Base-by-base conservation (phyloP, 1,284 basidiomycete species). In the Phaffia rhodozyma region DNA sequence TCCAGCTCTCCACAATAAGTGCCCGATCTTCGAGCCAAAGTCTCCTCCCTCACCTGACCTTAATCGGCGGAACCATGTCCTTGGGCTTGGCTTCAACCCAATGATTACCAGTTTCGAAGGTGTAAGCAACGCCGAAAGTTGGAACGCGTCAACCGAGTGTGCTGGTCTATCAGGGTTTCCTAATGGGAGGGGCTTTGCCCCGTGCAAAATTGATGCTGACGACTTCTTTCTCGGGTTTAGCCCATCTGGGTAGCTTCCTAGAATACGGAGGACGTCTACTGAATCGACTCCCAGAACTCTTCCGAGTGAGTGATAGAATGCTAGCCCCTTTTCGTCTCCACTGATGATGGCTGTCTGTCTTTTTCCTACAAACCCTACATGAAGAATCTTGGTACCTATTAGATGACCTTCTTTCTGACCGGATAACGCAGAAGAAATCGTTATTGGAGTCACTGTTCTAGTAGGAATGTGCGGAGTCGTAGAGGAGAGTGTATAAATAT, bases 261-360 rank as follows among this genome's bases (percentile, higher is more conserved):
- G 81, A 66, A 99, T 89, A 20, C 96, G 85, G 48, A 98, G 82
- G 16, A 91, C 91, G 73, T 99, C 96, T 52, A 89, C 87, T 11
- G 92, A 93, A 62, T 96, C 91, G 20, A 99, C 87, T 67, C 97
- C 97, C 23, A 98, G 80, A 7, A 98, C 87, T 71, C 91, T 93
- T 23, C 96, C 93, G 2, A 99, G 79, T 61, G 87, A 90, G 75
- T 97, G 94, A 74, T 91, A 97, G 76, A 99, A 98, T 0, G 91
- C 88, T 4, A 97, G 80, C 0, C 96, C 96, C 67, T 83, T 79
- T 66, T 93, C 89, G 73, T 98, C 96, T 1, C 91, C 89, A 13
- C 87, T 88, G 48, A 97, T 84, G 59, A 98, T 83, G 2, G 91
- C 92, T 0, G 96, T 98, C 72, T 97, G 94, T 49, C 94, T 82